phyloP scores from a whole-genome alignment of 2,329 filamentous ascomycete species.

The Apiospora pterosperma region DNA sequence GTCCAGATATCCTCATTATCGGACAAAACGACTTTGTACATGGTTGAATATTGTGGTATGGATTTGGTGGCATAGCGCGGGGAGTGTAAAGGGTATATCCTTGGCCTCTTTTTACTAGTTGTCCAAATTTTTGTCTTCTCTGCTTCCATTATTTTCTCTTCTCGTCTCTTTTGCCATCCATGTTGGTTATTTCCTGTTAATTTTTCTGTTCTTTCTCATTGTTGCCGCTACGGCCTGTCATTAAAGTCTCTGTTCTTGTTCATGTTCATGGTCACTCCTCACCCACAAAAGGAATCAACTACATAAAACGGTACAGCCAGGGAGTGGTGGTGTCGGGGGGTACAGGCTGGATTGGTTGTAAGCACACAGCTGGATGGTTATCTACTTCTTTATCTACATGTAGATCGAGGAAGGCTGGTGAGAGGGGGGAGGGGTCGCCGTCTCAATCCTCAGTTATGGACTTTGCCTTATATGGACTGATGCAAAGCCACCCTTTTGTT shows the following conservation, averaged over 20 bases:
- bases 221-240: constrained; percentile 10
- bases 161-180: constrained; percentile 18
- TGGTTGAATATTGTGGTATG: constrained; percentile 22
- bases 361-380: constrained; percentile 1
- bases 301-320: constrained; percentile 2
- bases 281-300: background rate
- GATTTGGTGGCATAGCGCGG: constrained; percentile 32
- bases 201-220: constrained; percentile 11
- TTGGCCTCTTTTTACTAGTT: constrained; percentile 26
- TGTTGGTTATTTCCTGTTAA: constrained; percentile 13
- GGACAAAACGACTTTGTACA: constrained; percentile 25
- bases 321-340: constrained; percentile 10
- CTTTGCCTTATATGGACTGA: constrained; percentile 2
- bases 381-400: background rate
- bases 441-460: background rate
- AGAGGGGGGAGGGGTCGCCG: background rate
- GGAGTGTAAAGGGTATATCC: constrained; percentile 32
- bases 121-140: constrained; percentile 17
- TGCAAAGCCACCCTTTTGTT: background rate
- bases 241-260: constrained; percentile 17
- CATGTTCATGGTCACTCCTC: constrained; percentile 14
- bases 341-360: constrained; percentile 4
- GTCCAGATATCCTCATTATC: constrained; percentile 14
- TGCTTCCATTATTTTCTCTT: constrained; percentile 19
- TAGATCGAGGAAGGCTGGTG: background rate